Base-by-base conservation (phyloP, 2,329 filamentous ascomycete genomes). In the Exserohilum turcica region DNA sequence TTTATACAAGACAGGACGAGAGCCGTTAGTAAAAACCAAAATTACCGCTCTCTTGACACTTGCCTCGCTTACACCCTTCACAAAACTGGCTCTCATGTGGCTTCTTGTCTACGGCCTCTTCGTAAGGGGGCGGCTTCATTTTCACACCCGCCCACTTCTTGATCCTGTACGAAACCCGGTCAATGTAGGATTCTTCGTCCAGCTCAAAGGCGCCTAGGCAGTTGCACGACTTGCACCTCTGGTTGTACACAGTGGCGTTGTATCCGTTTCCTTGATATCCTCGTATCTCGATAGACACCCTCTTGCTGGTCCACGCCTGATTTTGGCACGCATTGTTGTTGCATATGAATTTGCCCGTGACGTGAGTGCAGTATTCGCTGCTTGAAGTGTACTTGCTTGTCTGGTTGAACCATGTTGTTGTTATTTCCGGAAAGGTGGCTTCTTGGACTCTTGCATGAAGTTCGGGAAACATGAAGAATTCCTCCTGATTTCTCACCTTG, bases 141-240 rank as follows among this genome's bases (percentile, higher is more conserved):
- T 21, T 1, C 9, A 63, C 47, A 24, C 62, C 64, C 28, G 64
- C 62, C 64, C 62, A 67, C 16, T 56, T 67, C 57, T 57, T 62
- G 12, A 67, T 40, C 48, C 64, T 51, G 27, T 63, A 64, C 38
- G 64, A 29, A 19, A 67, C 56, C 35, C 64, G 47, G 3, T 64
- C 62, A 40, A 65, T 36, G 45, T 67, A 67, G 13, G 54, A 59
- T 33, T 52, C 12, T 39, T 65, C 38, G 19, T 64, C 56, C 12
- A 64, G 31, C 28, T 9, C 42, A 1, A 66, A 16, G 9, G 21
- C 52, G n/a, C 60, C 62, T 9, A 65, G 52, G 9, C 37, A 18
- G 10, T 59, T 42, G 47, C 62, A 65, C 13, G 37, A 43, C 33
- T 60, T 55, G 46, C 64, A 66, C 2, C 59, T 44, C 49, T 64